Evolutionary conservation across 1,139 yeast species (phyloP), one percentile per base, ranked within the genome.

Genomic region (Yamadazyma trypodendri): DNA sequence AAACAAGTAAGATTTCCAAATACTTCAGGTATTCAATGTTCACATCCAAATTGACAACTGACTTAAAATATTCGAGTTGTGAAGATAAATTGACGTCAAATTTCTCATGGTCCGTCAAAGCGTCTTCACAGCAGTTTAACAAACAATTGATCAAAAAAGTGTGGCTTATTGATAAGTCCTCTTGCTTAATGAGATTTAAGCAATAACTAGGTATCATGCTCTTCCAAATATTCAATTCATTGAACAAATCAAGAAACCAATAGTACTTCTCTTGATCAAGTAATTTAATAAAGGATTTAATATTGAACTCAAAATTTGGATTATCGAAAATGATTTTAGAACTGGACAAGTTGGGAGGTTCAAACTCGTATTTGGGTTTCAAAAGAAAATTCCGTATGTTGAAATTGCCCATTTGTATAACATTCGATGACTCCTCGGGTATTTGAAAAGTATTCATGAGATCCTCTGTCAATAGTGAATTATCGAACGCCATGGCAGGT

Each of bases 161-260:
- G 25, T 44, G 48, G 39, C 41, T 40, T 10, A 36, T 40, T 16
- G 36, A 25, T 4, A 21, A 20, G 10, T 35, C 40, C 5, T 23
- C 24, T 21, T 36, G 24, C 32, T 51, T 45, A 12, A 49, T 37
- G 23, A 50, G 46, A 24, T 49, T 44, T 10, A 65, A 41, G 41
- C 72, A 66, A 40, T 63, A 63, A 17, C 51, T 46, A 1, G 75
- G 74, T 3, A 70, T 49, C n/a, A 63, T 46, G 29, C 58, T 53
- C 41, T 65, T 64, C 75, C 75, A 70, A n/a, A 68, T 52, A 34
- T 51, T 46, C 32, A 65, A 42, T 17, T 65, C 75, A 38, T 69
- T 69, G 40, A 68, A 64, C 20, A 67, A 47, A 46, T 70, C 76
- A 12, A 69, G 52, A 8, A 68, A 39, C 72, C 72, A 67, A 45